Evolutionary conservation across 139 green algal genomes (phyloP), one percentile per base, ranked within the genome.

Genomic region (Marvania coccoides): DNA sequence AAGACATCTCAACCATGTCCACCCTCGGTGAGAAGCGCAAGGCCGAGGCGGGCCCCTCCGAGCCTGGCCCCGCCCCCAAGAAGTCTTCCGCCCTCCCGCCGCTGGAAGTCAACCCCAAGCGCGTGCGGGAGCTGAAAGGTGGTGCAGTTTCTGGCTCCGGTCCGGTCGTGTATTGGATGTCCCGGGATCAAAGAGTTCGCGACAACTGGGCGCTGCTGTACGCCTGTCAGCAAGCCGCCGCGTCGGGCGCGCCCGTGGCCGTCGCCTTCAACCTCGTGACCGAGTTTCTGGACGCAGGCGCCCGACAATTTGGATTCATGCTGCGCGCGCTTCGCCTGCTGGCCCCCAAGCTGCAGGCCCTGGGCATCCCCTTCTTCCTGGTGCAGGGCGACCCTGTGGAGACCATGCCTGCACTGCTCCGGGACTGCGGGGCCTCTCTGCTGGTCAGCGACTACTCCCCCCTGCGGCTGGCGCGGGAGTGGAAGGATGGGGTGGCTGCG

Each of bases 181-280:
- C 82, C 0, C 73, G 92, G 4, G 92, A 98, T 68, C 91, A 97
- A 76, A 77, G 92, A 2, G 72, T 90, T 33, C n/a, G 47, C 1
- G 91, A 98, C 77, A 98, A 98, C 79, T 98, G 92, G 91, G 92
- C 92, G 2, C 80, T 98, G 59, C 76, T 98, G 14, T 74, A 95
- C 47, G 92, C 92, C 0, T 56, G 72, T 9, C 81, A 95, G 57
- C 33, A 80, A 36, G 90, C 88, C 2, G 47, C 60, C 6, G 57
- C 74, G 45, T 61, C 30, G 0, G 56, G 57, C 1, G 60, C 70
- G 3, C 77, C 82, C 3, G 82, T 90, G 0, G 87, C 81, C 2
- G 78, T 95, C 8, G 85, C 65, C 1, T 95, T 95, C 79, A 95
- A 94, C 72, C 75, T 96, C 76, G 89, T 93, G 19, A 75, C 80